These are phyloP conservation scores for Coriolopsis trogii DNA, from an alignment of 1,284 basidiomycete species.

Conservation along the genomic window DNA sequence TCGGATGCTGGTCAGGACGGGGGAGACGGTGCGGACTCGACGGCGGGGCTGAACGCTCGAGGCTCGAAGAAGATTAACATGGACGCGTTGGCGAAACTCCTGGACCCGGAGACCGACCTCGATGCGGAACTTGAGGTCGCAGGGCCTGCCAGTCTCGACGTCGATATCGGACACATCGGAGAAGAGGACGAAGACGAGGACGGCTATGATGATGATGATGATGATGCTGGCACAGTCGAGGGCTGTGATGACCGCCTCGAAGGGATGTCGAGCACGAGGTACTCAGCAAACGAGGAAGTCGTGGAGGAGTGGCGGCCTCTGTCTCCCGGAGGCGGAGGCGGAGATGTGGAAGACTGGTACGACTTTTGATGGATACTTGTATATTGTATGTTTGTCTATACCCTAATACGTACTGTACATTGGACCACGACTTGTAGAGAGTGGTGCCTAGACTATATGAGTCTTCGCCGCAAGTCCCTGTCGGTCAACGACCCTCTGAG, in stretches of 20 bases:
- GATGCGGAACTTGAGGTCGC: background rate
- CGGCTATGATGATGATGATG: slow-evolving; percentile 14
- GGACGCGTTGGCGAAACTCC: slow-evolving; percentile 39
- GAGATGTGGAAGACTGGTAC: slow-evolving; percentile 32
- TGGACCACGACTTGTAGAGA: background rate
- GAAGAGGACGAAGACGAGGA: slow-evolving; percentile 2
- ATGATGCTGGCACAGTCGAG: background rate
- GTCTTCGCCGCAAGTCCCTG: no score
- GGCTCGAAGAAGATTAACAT: slow-evolving; percentile 39
- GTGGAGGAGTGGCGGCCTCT: slow-evolving; percentile 42
- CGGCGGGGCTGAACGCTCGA: slow-evolving; percentile 16
- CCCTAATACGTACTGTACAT: slow-evolving; percentile 11
- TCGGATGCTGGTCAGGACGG: no score
- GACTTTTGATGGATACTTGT: slow-evolving; percentile 22
- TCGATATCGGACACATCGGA: slow-evolving; percentile 3
- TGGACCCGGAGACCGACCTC: slow-evolving; percentile 29
- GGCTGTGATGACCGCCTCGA: background rate
- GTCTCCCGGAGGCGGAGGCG: slow-evolving; percentile 34
- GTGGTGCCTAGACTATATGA: no score
- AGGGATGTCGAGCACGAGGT: background rate
- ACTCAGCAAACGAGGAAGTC: slow-evolving; percentile 27
- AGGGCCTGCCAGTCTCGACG: background rate
- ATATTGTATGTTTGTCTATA: slow-evolving; percentile 1
- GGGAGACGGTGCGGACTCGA: no score
- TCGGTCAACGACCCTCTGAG: no score